These are phyloP conservation scores for Mycena metata DNA, from an alignment of 768 basidiomycete species.

Conservation along the genomic window DNA sequence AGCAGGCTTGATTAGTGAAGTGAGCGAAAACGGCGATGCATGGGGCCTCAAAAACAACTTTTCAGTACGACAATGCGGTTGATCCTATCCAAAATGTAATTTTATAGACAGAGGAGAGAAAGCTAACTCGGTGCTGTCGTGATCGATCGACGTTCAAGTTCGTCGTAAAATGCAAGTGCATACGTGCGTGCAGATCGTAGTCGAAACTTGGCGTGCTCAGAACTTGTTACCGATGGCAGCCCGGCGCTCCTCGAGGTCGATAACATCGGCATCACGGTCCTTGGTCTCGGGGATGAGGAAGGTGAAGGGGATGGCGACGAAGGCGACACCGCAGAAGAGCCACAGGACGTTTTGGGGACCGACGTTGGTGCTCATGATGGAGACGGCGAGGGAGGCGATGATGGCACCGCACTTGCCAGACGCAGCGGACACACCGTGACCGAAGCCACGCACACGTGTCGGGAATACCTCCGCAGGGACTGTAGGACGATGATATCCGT, in stretches of 20 bases:
- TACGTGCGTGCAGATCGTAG: too few relatives aligned
- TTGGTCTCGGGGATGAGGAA: constrained; percentile 33
- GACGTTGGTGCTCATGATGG: constrained; percentile 37
- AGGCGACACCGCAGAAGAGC: constrained; percentile 24
- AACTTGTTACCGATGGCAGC: neutral
- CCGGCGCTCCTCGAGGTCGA: constrained; percentile 28
- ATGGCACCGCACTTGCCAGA: constrained; percentile 76
- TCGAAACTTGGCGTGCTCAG: too few relatives aligned
- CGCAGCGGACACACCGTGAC: constrained; percentile 74
- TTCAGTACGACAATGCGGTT: too few relatives aligned
- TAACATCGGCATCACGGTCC: constrained; percentile 29
- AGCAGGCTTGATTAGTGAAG: too few relatives aligned
- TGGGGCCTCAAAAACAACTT: too few relatives aligned
- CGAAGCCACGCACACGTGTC: constrained; percentile 76
- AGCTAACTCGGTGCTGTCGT: too few relatives aligned
- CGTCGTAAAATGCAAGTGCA: too few relatives aligned
- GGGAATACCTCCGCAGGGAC: constrained; percentile 76
- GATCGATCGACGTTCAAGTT: too few relatives aligned
- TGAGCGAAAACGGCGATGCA: too few relatives aligned
- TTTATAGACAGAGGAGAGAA: too few relatives aligned
- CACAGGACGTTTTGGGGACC: constrained; percentile 29
- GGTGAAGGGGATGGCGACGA: constrained; percentile 28
- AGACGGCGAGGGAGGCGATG: constrained; percentile 51
- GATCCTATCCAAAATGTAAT: too few relatives aligned
- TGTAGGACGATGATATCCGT: neutral